Evolutionary conservation across 208 protist species (phyloP).

Genomic region (Trypanosoma boissoni): DNA sequence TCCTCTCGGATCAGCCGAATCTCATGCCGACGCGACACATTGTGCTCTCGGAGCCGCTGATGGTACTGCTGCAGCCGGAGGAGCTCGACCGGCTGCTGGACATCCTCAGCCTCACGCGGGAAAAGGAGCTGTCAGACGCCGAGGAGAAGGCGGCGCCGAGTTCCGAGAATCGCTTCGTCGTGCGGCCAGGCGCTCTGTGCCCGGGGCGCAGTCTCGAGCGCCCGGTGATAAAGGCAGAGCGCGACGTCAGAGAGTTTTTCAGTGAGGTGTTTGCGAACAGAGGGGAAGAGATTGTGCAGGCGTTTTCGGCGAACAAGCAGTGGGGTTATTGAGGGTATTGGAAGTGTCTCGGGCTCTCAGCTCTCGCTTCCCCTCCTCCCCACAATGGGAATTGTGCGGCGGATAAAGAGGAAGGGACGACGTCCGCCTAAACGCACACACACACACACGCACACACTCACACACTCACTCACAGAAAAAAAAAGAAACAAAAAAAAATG

Average conservation of each 20-base stretch:
- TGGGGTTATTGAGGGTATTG: constrained; percentile 20
- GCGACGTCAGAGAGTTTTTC: constrained; percentile 68
- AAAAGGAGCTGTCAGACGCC: not conserved
- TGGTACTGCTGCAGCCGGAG: constrained; percentile 35
- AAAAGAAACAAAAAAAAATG: too few relatives aligned
- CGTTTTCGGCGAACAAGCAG: constrained; percentile 45
- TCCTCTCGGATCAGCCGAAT: constrained; percentile 50
- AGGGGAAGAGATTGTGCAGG: constrained; percentile 42
- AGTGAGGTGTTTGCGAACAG: constrained; percentile 53
- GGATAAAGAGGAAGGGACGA: too few relatives aligned
- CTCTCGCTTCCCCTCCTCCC: too few relatives aligned
- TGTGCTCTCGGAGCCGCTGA: constrained; percentile 59
- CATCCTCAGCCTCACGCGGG: constrained; percentile 48
- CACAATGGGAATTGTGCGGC: too few relatives aligned
- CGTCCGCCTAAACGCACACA: too few relatives aligned
- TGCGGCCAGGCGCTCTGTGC: constrained; percentile 40
- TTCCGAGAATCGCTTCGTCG: constrained; percentile 23
- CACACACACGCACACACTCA: too few relatives aligned
- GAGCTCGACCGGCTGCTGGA: constrained; percentile 58
- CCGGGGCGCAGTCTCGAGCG: constrained; percentile 67
- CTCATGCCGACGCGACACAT: constrained; percentile 61
- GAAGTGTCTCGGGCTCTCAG: too few relatives aligned
- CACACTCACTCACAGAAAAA: too few relatives aligned
- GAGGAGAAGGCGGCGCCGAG: not conserved
- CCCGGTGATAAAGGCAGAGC: constrained; percentile 68